Conservation (phyloP, 2,329 filamentous ascomycete species). For the Aspergillus sp. region DNA sequence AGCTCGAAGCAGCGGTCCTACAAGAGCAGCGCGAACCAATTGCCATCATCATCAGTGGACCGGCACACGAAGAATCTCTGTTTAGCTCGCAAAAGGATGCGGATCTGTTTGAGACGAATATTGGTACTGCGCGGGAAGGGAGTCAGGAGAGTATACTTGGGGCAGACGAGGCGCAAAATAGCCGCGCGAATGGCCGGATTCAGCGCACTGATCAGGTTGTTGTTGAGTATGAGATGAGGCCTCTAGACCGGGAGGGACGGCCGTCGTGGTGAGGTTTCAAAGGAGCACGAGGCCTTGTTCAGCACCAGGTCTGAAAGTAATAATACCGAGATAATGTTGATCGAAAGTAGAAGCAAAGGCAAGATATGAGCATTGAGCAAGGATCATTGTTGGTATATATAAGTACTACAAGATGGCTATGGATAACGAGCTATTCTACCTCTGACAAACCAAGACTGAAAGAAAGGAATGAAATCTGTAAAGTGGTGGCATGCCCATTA, state of each 20-base stretch:
- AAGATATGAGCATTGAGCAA: too few species aligned
- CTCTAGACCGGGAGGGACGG: background rate
- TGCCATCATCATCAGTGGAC: background rate
- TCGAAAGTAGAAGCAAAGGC: too few species aligned
- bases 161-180: background rate
- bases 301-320: too few species aligned
- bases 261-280: too few species aligned
- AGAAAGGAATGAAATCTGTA: too few species aligned
- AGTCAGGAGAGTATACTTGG: conserved; percentile 23
- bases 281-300: too few species aligned
- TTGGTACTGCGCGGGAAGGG: background rate
- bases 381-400: too few species aligned
- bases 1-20: conserved; percentile 12
- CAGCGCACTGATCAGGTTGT: conserved; percentile 21
- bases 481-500: too few species aligned
- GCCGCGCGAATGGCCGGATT: conserved; percentile 13
- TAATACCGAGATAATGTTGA: too few species aligned
- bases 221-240: conserved; percentile 20
- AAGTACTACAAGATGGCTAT: too few species aligned
- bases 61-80: background rate
- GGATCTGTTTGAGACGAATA: background rate
- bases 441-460: too few species aligned
- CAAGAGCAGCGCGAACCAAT: conserved; percentile 12
- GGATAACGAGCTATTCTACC: too few species aligned
- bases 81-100: background rate